Evolutionary conservation across 805 yeast species (phyloP).

Genomic region (Saccharomycopsis oosterbeekiorum): DNA sequence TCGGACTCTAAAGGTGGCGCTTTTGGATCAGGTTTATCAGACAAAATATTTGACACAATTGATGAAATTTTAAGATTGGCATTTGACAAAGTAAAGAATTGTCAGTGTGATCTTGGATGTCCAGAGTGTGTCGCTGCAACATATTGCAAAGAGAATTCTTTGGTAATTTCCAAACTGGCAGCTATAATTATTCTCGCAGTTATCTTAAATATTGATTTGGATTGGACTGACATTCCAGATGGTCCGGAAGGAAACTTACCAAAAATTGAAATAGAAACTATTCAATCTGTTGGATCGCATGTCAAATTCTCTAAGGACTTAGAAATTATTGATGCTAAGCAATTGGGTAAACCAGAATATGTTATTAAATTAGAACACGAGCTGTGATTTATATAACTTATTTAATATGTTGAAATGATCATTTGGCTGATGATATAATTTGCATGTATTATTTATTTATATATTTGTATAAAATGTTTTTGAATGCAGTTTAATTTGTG

Average conservation of each 20-base stretch:
- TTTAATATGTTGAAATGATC: not conserved
- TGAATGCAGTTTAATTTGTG: not conserved
- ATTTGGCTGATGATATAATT: not conserved
- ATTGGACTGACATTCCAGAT: constrained; percentile 21
- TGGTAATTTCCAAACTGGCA: constrained; percentile 83
- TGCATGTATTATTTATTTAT: not conserved
- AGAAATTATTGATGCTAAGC: constrained; percentile 37
- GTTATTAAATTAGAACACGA: not conserved
- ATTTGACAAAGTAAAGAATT: constrained; percentile 44
- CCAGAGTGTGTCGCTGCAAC: constrained; percentile 82
- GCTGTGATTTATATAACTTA: not conserved
- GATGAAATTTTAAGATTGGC: constrained; percentile 58
- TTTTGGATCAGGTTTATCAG: constrained; percentile 69
- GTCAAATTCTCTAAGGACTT: constrained; percentile 59
- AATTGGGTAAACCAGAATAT: constrained; percentile 3
- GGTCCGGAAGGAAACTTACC: constrained; percentile 18
- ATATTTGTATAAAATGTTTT: not conserved
- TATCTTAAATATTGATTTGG: constrained; percentile 46
- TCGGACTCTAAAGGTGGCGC: constrained; percentile 78
- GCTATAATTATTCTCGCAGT: constrained; percentile 58
- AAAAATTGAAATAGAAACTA: constrained; percentile 46
- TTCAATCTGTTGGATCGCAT: constrained; percentile 40
- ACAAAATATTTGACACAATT: constrained; percentile 70
- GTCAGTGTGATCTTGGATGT: constrained; percentile 60
- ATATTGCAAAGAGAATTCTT: constrained; percentile 68